Base-by-base conservation (phyloP, 2,329 filamentous ascomycete genomes). In the Pseudocercospora ulei region DNA sequence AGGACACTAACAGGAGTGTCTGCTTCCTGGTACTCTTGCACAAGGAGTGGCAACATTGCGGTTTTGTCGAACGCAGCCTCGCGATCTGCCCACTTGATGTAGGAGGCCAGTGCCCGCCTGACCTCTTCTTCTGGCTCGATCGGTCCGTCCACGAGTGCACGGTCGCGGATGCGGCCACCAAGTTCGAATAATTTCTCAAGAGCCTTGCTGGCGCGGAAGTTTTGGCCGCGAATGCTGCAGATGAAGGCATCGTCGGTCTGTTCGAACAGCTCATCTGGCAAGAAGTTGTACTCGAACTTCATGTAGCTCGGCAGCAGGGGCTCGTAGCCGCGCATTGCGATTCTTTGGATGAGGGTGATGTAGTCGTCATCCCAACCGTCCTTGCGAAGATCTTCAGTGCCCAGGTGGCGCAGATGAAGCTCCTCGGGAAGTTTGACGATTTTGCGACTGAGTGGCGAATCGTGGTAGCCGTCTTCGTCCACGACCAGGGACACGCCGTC, bases 261-360 rank as follows among this genome's bases (percentile, higher is more conserved):
- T 5, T 66, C 64, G 56, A 76, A 77, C 1, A 77, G 55, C 5
- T 63, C 61, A 5, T 66, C 61, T 1, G 73, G 73, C 8, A 77
- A 53, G 9, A 67, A 72, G 5, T 59, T 57, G 45, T 75, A 75
- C 46, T 76, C 72, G 34, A 65, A 55, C 28, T 62, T 59, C 71
- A 72, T 76, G 43, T 60, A 60, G 7, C 56, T 53, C 1, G 71
- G 70, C 7, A 77, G 53, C 1, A 76, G 55, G 6, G 73, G 68
- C 56, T 76, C 72, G 36, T 67, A 69, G 9, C 73, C 73, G 26
- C 73, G 70, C 59, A 69, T 65, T 4, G 65, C 64, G 18, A 76
- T 64, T 41, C 69, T 69, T 41, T 68, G 65, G 47, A 70, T 70
- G 2, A 76, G 58, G 20, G 66, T 64, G 25, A 69, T 65, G 38